Base-by-base conservation (phyloP, 352 stramenopile species). In the Elongisporangium prolatum region DNA sequence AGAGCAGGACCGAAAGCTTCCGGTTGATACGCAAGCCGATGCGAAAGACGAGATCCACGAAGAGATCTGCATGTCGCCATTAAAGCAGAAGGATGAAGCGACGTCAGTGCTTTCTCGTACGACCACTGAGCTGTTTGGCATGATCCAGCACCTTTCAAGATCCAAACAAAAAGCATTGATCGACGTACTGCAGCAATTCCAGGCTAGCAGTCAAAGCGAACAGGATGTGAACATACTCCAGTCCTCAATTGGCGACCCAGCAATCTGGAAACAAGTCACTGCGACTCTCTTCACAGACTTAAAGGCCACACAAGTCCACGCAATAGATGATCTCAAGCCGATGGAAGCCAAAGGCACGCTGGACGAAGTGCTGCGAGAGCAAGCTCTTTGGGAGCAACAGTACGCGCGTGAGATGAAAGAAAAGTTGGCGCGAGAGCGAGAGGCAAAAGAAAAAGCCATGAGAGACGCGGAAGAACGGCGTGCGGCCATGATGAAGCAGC, bases 201-300 rank as follows among this genome's bases (percentile, higher is more conserved):
- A 88, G 21, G 50, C 67, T 0, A 87, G 82, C 56, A 67, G 80
- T 0, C 79, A 86, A 16, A 59, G 69, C 18, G 71, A 77, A 18
- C 67, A 61, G 18, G 84, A 94, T 38, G 63, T 91, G 0, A 65
- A 81, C 6, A 56, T 69, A 9, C 60, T 94, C 13, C 63, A 70
- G 25, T 75, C 59, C 47, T 94, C 85, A 0, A 89, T 92, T 34
- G 74, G 74, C 0, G 85, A 94, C 48, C 75, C 83, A n/a, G 55
- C 65, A 17, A 68, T 95, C n/a, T 93, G 83, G 83, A 84, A 80
- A 24, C 75, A 93, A 51, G 65, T 95, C 3, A 86, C 75, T 6
- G 21, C 68, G 0, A 59, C 69, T 6, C 62, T 91, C 3, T 25
- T 74, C 60, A 66, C 52, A 8, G 14, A 52, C 25, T 0, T 22